Base-by-base conservation (phyloP, 148 eudicot species). In the Rhododendron simsii region DNA sequence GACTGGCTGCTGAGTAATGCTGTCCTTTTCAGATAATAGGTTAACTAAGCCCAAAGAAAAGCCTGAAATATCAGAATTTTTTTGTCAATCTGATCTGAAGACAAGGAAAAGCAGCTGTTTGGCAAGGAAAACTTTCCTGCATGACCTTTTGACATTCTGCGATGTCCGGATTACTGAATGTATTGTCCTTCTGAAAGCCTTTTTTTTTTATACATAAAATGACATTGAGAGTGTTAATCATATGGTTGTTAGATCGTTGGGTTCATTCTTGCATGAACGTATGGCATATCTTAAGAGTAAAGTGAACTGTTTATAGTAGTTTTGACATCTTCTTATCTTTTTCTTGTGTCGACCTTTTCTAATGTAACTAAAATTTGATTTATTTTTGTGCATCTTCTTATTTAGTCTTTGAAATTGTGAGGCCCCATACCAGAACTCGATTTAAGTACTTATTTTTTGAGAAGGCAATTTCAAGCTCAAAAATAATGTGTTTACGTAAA, bases 141-240 rank as follows among this genome's bases (percentile, higher is more conserved):
- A 92, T 92, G 94, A 92, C 87, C 84, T 87, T 86, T 87, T 92
- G 94, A 92, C 87, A 83, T 88, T 84, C 83, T 74, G 85, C 88
- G 61, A 92, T 92, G 94, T 92, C 94, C 48, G 94, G 94, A 87
- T 87, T 92, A 86, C 89, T 92, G 55, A 92, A 92, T 92, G 94
- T 92, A 92, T 26, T 75, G 84, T 73, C 82, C 85, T 67, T 81
- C 88, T 81, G 33, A 57, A 30, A 69, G 59, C 82, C 33, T 83
- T 74, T 41, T 41, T 41, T 41, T 41, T 41, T 41, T 81, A 5
- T 41, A 28, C n/a, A 28, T 57, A 18, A 45, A 63, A 33, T 83
- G 30, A 33, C 80, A 14, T 69, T 53, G 13, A 37, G 41, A 53
- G 41, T 75, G 9, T 65, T 79, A 76, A 63, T 44, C 18, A 11